Base-by-base conservation (phyloP, 768 basidiomycete genomes). In the Gymnopilus junonius region DNA sequence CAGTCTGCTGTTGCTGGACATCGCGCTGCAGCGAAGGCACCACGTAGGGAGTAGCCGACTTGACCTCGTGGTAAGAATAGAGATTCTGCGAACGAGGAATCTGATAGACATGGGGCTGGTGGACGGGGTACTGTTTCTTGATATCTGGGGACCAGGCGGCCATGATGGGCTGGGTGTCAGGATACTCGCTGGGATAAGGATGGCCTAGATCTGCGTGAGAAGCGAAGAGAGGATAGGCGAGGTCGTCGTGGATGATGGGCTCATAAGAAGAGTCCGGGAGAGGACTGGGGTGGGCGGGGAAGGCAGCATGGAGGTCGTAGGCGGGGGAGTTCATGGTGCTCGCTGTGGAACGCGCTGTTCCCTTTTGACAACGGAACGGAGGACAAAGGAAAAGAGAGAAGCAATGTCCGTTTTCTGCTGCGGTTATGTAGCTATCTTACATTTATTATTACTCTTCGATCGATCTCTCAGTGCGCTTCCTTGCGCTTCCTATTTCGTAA, bases 1-100 rank as follows among this genome's bases (percentile, higher is more conserved):
- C 63, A 34, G 66, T 68, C 45, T 34, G 20, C 21, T 55, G 54
- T 35, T 37, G 23, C 23, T 55, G 54, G 8, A 39, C 51, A 4
- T 54, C 32, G 29, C 34, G 53, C 53, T 54, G 53, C 35, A 34
- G 15, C 4, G 50, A 31, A 32, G 42, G 65, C 40, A 25, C 62
- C 8, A 72, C 68, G 59, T 71, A 74, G 23, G 70, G 29, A 21
- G 70, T 59, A 23, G 65, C 57, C n/a, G 62, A 45, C 21, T 65
- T 61, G 37, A 66, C 70, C 23, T 64, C 31, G 23, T 31, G 69
- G 66, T 50, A 72, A 68, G 53, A 42, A n/a, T 62, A 63, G 21
- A 58, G 55, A 25, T 59, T 21, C 46, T 68, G 61, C 27, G 69
- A 39, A 21, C 54, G 62, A 29, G 59, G 54, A n/a, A 56, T 32